A percentile compares a stretch with the other conserved stretches of the same genome.
Conservation (phyloP, 1,284 basidiomycete genomes). For the Fomes fomentarius region DNA sequence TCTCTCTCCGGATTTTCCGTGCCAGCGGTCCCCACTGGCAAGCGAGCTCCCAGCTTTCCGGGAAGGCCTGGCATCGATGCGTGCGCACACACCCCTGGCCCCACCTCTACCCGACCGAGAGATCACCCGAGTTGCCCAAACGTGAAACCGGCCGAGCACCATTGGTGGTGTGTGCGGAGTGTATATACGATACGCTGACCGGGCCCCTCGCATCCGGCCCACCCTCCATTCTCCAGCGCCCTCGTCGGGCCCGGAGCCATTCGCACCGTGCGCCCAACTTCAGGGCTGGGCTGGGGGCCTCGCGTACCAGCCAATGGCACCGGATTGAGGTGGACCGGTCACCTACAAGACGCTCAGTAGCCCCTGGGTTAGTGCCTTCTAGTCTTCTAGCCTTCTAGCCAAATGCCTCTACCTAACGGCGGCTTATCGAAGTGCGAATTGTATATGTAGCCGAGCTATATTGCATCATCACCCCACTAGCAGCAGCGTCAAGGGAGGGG, state of each 20-base stretch:
- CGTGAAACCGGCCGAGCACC: not conserved
- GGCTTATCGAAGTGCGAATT: not conserved
- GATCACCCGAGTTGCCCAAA: not conserved
- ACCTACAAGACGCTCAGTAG: no score
- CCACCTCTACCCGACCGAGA: not conserved
- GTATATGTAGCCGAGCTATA: no score
- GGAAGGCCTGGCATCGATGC: not conserved
- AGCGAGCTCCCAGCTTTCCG: not conserved
- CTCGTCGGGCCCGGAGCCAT: no score
- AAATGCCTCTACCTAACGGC: not conserved
- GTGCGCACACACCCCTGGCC: not conserved
- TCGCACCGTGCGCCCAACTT: not conserved
- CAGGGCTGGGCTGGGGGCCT: not conserved
- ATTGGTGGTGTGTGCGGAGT: no score
- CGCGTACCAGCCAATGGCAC: not conserved
- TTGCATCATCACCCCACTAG: no score
- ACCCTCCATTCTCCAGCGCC: not conserved
- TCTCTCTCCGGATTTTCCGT: not conserved
- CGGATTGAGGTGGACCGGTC: no score
- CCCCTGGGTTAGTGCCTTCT: no score
- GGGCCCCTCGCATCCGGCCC: not conserved
- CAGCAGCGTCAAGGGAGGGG: no score
- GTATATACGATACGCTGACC: not conserved
- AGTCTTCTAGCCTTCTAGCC: constrained; percentile 3
- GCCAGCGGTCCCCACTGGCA: not conserved